Evolutionary conservation across 352 stramenopile genomes (phyloP), one percentile per base, ranked within the genome.

Genomic region (Phytophthora quininea): DNA sequence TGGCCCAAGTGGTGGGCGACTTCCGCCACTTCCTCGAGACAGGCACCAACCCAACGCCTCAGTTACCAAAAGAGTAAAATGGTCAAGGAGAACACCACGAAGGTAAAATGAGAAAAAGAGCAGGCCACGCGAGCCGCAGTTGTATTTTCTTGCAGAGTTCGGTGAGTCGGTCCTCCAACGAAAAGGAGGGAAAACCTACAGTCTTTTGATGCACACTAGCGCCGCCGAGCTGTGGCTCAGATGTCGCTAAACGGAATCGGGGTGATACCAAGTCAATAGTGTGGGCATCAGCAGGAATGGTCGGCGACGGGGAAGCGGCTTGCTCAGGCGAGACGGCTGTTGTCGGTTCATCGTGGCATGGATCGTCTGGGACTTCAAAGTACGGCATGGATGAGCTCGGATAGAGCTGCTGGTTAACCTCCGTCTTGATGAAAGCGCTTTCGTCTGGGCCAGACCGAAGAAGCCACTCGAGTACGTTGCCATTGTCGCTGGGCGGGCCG

Each of bases 11-110:
- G 38, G 84, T 93, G 50, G 84, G 85, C 50, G 87, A 95, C 53
- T 93, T 95, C 53, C 83, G 83, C 35, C 74, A 93, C 55, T 95
- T 93, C 61, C 74, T 95, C 27, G 84, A 93, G 66, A 95, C 85
- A 5, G 84, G 86, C 53, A 62, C 4, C 24, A 69, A 86, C 43
- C 30, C 60, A 50, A 74, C 80, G 14, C 66, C 67, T 37, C 71
- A 73, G 19, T 60, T 65, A 50, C n/a, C 54, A 24, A 73, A 69
- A 63, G 64, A 76, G 49, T 76, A 73, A 76, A 7, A 53, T 19
- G 14, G 64, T 37, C 64, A n/a, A 49, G 43, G 31, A 59, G 38
- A 19, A 8, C 48, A 15, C 1, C 10, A 11, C 15, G 33, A 7
- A 54, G 3, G 27, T 33, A 58, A 66, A 73, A 40, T n/a, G 2